Evolutionary conservation across 495 filamentous ascomycete species (phyloP).

Genomic region (Trichoderma virens): DNA sequence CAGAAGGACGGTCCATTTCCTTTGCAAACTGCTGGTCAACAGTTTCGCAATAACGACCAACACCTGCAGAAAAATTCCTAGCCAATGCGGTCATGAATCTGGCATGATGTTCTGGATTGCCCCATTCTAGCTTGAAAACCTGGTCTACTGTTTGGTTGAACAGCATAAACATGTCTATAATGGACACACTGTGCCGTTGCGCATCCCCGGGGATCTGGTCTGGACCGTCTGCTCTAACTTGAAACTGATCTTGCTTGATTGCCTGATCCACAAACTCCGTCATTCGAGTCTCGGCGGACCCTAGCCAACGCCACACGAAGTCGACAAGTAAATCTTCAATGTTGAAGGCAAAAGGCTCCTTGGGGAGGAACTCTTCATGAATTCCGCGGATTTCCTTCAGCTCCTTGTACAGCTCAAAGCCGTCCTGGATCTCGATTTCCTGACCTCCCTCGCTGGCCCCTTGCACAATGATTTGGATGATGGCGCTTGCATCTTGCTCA

Average conservation of each 20-base stretch:
- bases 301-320: conserved; percentile 95
- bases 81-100: conserved; percentile 96
- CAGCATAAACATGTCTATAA: conserved; percentile 88
- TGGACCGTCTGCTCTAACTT: conserved; percentile 52
- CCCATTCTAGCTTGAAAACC: conserved; percentile 80
- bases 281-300: conserved; percentile 68
- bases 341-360: conserved; percentile 65
- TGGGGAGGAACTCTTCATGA: conserved; percentile 61
- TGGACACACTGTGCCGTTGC: conserved; percentile 82
- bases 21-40: conserved; percentile 78
- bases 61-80: conserved; percentile 74
- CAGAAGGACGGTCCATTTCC: conserved; percentile 87
- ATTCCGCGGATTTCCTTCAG: conserved; percentile 75
- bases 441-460: conserved; percentile 55
- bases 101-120: conserved; percentile 85
- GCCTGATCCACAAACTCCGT: conserved; percentile 82
- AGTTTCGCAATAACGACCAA: conserved; percentile 86
- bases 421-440: conserved; percentile 81
- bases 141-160: conserved; percentile 88
- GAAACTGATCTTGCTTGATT: conserved; percentile 79
- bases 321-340: conserved; percentile 78
- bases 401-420: conserved; percentile 86
- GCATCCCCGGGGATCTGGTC: conserved; percentile 63
- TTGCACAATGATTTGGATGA: conserved; percentile 72
- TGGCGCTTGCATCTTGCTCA: conserved; percentile 74